Conservation (phyloP, 75 land plant genomes). For the Picea glauca region DNA sequence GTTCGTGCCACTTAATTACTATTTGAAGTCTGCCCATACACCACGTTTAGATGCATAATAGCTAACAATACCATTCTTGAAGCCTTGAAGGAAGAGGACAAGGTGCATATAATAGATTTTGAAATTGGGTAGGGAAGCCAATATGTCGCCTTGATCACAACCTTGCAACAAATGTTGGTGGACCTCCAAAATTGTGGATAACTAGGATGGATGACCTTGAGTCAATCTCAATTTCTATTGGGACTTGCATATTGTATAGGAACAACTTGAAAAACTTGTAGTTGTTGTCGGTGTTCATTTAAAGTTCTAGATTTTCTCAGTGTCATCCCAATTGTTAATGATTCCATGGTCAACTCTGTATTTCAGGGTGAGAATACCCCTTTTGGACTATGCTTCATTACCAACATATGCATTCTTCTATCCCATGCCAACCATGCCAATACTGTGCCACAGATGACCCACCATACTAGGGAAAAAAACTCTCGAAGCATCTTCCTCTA, state of each 20-base stretch:
- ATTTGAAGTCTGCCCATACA: conserved; percentile 57
- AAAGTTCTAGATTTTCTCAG: conserved; percentile 24
- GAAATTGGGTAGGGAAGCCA: conserved; percentile 62
- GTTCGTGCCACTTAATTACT: conserved; percentile 48
- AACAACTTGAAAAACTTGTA: conserved; percentile 31
- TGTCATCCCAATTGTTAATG: conserved; percentile 3
- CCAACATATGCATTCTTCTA: too few species aligned
- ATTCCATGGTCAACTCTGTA: conserved; percentile 47
- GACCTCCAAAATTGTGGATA: conserved; percentile 35
- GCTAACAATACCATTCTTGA: conserved; percentile 70
- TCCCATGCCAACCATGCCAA: too few species aligned
- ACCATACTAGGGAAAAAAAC: too few species aligned
- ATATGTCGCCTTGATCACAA: conserved; percentile 39
- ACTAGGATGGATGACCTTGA: conserved; percentile 42
- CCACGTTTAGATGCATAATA: conserved; percentile 60
- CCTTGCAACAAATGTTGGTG: conserved; percentile 30
- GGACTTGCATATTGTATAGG: conserved; percentile 23
- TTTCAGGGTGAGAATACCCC: conserved; percentile 14
- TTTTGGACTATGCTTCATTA: too few species aligned
- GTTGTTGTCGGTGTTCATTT: conserved; percentile 25
- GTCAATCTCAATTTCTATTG: conserved; percentile 12
- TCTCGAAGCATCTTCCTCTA: too few species aligned
- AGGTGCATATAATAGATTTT: conserved; percentile 72
- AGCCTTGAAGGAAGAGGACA: conserved; percentile 28
- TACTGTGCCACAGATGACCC: too few species aligned